A percentile compares a stretch with the other conserved stretches of the same genome.
These are phyloP conservation scores for Vicia villosa DNA, from an alignment of 306 rosid species.

Conservation along the genomic window DNA sequence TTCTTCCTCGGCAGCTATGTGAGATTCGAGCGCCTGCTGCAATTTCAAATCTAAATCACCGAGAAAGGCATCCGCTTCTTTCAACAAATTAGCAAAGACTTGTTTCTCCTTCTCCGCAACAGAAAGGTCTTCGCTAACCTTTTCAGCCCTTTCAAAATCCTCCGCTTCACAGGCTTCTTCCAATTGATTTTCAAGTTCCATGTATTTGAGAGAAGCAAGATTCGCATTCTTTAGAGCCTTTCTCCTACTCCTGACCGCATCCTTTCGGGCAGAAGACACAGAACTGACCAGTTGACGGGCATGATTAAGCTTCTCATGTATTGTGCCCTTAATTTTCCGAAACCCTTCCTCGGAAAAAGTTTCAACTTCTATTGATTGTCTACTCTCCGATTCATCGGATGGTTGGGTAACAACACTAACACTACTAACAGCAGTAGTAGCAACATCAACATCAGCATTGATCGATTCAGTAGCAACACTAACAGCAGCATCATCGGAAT, in stretches of 20 bases:
- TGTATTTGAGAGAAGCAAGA: constrained; percentile 44
- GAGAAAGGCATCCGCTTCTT: constrained; percentile 56
- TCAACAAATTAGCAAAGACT: constrained; percentile 42
- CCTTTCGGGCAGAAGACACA: constrained; percentile 62
- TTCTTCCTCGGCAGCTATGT: constrained; percentile 66
- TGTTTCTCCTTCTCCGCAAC: constrained; percentile 62
- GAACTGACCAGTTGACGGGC: constrained; percentile 54
- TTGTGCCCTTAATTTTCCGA: constrained; percentile 44
- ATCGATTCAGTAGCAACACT: too few relatives aligned
- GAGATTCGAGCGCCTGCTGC: constrained; percentile 58
- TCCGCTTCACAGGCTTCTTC: constrained; percentile 83
- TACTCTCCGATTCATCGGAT: too few relatives aligned
- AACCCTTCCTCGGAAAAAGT: constrained; percentile 45
- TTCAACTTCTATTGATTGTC: neutral
- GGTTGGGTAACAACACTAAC: constrained; percentile 19
- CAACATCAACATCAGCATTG: too few relatives aligned
- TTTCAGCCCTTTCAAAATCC: constrained; percentile 75
- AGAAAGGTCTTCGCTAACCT: constrained; percentile 64
- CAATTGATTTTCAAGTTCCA: constrained; percentile 65
- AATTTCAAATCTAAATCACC: constrained; percentile 59
- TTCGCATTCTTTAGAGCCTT: constrained; percentile 47
- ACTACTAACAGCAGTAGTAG: too few relatives aligned
- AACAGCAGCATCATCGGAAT: too few relatives aligned
- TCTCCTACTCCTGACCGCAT: constrained; percentile 59
- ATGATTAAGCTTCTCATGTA: constrained; percentile 52